These are phyloP conservation scores for Phytophthora multivora DNA, from an alignment of 352 stramenopile genomes.

Conservation along the genomic window DNA sequence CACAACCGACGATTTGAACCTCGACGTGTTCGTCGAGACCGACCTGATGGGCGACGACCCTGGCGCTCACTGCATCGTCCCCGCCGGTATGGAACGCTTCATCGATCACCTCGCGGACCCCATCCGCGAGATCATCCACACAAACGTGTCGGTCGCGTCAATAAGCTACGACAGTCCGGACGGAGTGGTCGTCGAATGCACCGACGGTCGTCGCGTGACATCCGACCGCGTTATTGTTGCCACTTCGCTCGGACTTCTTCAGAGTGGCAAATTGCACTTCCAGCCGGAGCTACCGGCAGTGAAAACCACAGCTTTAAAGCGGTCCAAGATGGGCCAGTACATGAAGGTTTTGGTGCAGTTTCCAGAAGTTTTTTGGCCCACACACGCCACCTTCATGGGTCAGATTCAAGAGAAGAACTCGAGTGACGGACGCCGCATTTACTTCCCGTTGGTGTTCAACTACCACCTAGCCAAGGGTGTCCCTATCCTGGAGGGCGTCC, in stretches of 20 bases:
- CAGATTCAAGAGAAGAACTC: constrained; percentile 33
- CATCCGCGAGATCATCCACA: constrained; percentile 42
- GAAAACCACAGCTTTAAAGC: constrained; percentile 56
- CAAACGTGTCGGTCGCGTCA: constrained; percentile 30
- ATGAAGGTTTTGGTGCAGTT: constrained; percentile 83
- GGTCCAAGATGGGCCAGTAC: constrained; percentile 65
- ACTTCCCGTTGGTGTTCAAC: constrained; percentile 70
- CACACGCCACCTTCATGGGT: constrained; percentile 49
- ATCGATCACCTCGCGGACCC: constrained; percentile 44
- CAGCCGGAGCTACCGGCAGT: constrained; percentile 43
- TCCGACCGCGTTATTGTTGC: constrained; percentile 62
- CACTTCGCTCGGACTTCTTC: constrained; percentile 56
- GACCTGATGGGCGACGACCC: constrained; percentile 49
- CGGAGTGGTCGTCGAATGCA: constrained; percentile 46
- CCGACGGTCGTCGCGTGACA: constrained; percentile 25
- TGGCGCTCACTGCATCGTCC: constrained; percentile 60
- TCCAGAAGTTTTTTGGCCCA: constrained; percentile 66
- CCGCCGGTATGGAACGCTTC: constrained; percentile 56
- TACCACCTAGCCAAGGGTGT: constrained; percentile 56
- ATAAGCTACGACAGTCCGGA: constrained; percentile 37
- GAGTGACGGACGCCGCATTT: constrained; percentile 24
- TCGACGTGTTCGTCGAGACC: constrained; percentile 35
- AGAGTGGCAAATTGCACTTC: constrained; percentile 56
- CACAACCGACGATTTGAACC: constrained; percentile 35
- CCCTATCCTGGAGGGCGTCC: constrained; percentile 61